Conservation (phyloP, 208 protist species). For the Leishmania turanica region DNA sequence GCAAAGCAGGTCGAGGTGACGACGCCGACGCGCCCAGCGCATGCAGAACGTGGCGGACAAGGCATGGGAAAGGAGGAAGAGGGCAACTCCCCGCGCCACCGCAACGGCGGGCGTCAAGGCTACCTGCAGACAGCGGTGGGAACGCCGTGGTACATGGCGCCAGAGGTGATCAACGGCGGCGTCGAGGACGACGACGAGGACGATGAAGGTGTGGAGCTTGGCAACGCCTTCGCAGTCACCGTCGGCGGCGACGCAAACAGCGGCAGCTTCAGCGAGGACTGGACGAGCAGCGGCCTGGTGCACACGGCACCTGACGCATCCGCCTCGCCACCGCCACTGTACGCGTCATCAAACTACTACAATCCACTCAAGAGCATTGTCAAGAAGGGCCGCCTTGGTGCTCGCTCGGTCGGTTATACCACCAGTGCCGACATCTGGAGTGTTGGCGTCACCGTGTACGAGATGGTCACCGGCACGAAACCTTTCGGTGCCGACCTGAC, state of each 20-base stretch:
- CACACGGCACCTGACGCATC: neutral
- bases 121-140: constrained; percentile 83
- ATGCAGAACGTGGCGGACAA: neutral
- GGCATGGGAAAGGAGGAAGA: neutral
- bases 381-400: constrained; percentile 15
- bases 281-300: constrained; percentile 7
- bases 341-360: constrained; percentile 29
- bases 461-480: constrained; percentile 80
- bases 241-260: neutral
- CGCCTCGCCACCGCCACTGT: constrained; percentile 12
- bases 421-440: constrained; percentile 88
- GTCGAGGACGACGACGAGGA: constrained; percentile 47
- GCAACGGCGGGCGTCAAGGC: constrained; percentile 7
- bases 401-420: constrained; percentile 55
- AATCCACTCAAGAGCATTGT: constrained; percentile 42
- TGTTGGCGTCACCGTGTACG: constrained; percentile 81
- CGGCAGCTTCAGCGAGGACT: constrained; percentile 19
- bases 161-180: constrained; percentile 82
- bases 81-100: neutral
- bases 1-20: constrained; percentile 60
- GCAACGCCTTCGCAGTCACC: neutral
- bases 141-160: constrained; percentile 94
- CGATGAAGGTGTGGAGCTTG: constrained; percentile 21
- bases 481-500: constrained; percentile 66
- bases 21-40: neutral